Conservation (phyloP, 352 stramenopile genomes). For the Globisporangium camurandrum region DNA sequence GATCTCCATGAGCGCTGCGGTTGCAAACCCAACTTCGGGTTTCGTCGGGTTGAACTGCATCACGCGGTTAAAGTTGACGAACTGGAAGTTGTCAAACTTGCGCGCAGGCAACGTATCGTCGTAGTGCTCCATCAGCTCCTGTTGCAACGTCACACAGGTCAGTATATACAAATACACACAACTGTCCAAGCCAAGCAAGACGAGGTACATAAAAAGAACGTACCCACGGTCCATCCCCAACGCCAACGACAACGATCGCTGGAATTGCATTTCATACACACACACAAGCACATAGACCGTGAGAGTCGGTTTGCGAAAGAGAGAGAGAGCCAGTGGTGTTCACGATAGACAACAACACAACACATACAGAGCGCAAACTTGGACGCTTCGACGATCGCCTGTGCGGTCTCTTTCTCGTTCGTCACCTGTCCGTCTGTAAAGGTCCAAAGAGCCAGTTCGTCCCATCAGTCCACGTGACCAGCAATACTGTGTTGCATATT, state of each 20-base stretch:
- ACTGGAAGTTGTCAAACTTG: conserved; percentile 78
- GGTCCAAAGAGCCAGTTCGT: too few relatives aligned
- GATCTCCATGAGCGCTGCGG: conserved; percentile 59
- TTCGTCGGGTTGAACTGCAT: conserved; percentile 40
- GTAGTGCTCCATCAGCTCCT: conserved; percentile 63
- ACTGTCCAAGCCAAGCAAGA: too few relatives aligned
- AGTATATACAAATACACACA: too few relatives aligned
- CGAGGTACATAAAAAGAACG: too few relatives aligned
- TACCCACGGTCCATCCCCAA: conserved; percentile 71
- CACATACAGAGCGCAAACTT: conserved; percentile 63
- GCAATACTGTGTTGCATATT: too few relatives aligned
- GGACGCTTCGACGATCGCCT: conserved; percentile 65
- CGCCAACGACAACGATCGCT: conserved; percentile 72
- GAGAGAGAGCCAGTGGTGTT: not conserved
- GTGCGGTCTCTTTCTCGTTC: conserved; percentile 49
- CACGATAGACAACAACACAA: not conserved
- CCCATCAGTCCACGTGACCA: too few relatives aligned
- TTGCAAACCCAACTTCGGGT: conserved; percentile 56
- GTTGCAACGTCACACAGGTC: too few relatives aligned
- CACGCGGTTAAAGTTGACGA: conserved; percentile 56
- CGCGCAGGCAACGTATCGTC: conserved; percentile 43
- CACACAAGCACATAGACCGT: not conserved
- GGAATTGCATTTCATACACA: not conserved
- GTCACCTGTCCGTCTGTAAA: conserved; percentile 63
- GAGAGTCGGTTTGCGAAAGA: not conserved